These are phyloP conservation scores for Hysterium pulicare DNA, from an alignment of 2,329 filamentous ascomycete genomes.

Conservation along the genomic window DNA sequence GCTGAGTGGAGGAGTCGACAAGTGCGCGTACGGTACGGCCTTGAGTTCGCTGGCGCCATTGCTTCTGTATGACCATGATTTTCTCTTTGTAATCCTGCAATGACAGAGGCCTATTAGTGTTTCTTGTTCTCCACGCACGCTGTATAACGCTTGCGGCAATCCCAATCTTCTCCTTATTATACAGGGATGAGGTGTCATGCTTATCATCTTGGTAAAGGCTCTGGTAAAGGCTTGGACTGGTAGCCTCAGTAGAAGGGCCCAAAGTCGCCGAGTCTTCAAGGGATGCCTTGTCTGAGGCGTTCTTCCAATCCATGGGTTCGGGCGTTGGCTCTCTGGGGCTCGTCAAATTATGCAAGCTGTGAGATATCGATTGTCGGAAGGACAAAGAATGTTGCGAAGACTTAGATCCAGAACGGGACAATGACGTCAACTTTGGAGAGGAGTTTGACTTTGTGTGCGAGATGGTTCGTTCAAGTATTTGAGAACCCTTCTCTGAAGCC, in stretches of 20 bases:
- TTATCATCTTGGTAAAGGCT: constrained; percentile 15
- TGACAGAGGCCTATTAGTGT: constrained; percentile 16
- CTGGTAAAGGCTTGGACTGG: constrained; percentile 19
- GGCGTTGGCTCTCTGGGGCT: constrained; percentile 26
- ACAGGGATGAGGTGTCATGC: constrained; percentile 20
- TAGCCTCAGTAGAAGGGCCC: constrained; percentile 17
- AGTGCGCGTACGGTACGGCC: constrained; percentile 18
- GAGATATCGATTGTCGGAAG: constrained; percentile 32
- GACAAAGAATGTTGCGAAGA: constrained; percentile 25
- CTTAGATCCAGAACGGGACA: constrained; percentile 29
- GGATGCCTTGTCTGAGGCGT: constrained; percentile 15
- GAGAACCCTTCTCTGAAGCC: constrained; percentile 33
- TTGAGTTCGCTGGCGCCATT: constrained; percentile 34
- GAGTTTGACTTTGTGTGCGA: constrained; percentile 28
- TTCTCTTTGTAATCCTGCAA: constrained; percentile 39
- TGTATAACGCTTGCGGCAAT: constrained; percentile 35
- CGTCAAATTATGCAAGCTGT: constrained; percentile 20
- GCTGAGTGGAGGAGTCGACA: constrained; percentile 26
- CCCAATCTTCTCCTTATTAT: constrained; percentile 22
- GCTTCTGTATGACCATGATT: constrained; percentile 36
- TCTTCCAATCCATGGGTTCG: constrained; percentile 27
- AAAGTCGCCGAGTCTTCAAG: constrained; percentile 23
- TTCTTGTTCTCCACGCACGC: constrained; percentile 32
- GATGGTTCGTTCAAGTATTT: constrained; percentile 32
- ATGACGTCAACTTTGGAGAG: constrained; percentile 22